These are phyloP conservation scores for Torrubiellomyces zombiae DNA, from an alignment of 2,329 filamentous ascomycete species.

Conservation along the genomic window DNA sequence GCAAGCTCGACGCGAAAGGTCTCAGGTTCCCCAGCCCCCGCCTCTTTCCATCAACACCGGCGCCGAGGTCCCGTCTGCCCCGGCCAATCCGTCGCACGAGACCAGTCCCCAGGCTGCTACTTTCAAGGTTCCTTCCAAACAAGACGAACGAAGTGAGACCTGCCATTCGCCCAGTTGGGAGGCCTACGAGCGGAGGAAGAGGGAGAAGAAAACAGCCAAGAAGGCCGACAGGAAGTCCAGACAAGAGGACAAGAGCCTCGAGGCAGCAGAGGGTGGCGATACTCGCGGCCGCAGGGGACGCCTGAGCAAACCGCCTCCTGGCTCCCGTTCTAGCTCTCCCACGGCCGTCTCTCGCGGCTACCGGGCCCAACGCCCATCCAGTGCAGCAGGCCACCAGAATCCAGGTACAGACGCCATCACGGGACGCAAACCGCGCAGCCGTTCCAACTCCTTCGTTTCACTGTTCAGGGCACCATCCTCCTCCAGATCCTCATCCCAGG, in stretches of 20 bases:
- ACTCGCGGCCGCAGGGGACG: constrained; percentile 11
- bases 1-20: constrained; percentile 2
- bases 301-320: constrained; percentile 15
- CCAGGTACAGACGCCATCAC: constrained; percentile 8
- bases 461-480: constrained; percentile 18
- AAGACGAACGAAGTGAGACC: constrained; percentile 20
- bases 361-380: constrained; percentile 4
- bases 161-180: constrained; percentile 49
- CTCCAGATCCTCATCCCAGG: constrained; percentile 16
- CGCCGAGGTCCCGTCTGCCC: constrained; percentile 2
- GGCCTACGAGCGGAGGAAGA: constrained; percentile 34
- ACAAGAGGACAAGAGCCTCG: constrained; percentile 6
- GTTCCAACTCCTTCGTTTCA: constrained; percentile 20
- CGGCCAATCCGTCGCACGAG: constrained; percentile 6
- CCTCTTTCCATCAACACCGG: constrained; percentile 7
- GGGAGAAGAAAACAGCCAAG: constrained; percentile 30
- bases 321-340: constrained; percentile 5
- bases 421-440: constrained; percentile 11
- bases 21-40: constrained; percentile 3
- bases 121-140: constrained; percentile 14
- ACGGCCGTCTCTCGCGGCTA: constrained; percentile 4
- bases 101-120: constrained; percentile 15
- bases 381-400: constrained; percentile 3
- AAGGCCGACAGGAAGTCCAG: constrained; percentile 14
- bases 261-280: constrained; percentile 10